phyloP scores from a whole-genome alignment of 495 filamentous ascomycete species.

The Pyrenula aspistea region DNA sequence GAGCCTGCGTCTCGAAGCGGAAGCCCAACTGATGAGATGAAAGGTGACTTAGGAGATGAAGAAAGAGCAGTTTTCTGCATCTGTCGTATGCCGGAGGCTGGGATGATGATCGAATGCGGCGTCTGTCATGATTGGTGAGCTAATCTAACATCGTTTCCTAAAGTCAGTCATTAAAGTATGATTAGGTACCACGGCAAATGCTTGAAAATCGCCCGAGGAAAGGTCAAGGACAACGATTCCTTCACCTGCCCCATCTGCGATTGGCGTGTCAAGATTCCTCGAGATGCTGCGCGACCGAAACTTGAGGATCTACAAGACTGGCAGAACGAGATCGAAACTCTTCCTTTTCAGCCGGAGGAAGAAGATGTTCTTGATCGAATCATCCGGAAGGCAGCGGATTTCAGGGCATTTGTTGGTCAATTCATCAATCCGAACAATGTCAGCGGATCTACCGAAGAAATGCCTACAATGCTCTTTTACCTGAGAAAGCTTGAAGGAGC shows the following conservation, averaged over 20 bases:
- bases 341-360: slow-evolving; percentile 96
- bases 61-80: slow-evolving; percentile 86
- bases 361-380: slow-evolving; percentile 75
- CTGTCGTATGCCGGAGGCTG: slow-evolving; percentile 82
- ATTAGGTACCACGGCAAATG: slow-evolving; percentile 93
- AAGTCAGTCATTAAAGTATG: background rate
- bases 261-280: slow-evolving; percentile 92
- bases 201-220: slow-evolving; percentile 92
- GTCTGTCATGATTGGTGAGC: slow-evolving; percentile 92
- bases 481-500: slow-evolving; percentile 97
- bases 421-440: slow-evolving; percentile 59
- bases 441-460: slow-evolving; percentile 72
- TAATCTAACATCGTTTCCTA: background rate
- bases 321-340: slow-evolving; percentile 67
- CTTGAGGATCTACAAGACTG: slow-evolving; percentile 82
- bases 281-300: slow-evolving; percentile 94
- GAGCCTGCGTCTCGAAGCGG: slow-evolving; percentile 84
- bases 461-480: slow-evolving; percentile 88
- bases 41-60: slow-evolving; percentile 37
- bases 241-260: slow-evolving; percentile 99
- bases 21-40: slow-evolving; percentile 55
- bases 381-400: slow-evolving; percentile 69
- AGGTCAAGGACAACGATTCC: slow-evolving; percentile 95
- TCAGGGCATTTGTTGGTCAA: slow-evolving; percentile 68
- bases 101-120: slow-evolving; percentile 99